Evolutionary conservation across 2,329 filamentous ascomycete genomes (phyloP), one percentile per base, ranked within the genome.

Genomic region (Ophiostoma triangulosporum): DNA sequence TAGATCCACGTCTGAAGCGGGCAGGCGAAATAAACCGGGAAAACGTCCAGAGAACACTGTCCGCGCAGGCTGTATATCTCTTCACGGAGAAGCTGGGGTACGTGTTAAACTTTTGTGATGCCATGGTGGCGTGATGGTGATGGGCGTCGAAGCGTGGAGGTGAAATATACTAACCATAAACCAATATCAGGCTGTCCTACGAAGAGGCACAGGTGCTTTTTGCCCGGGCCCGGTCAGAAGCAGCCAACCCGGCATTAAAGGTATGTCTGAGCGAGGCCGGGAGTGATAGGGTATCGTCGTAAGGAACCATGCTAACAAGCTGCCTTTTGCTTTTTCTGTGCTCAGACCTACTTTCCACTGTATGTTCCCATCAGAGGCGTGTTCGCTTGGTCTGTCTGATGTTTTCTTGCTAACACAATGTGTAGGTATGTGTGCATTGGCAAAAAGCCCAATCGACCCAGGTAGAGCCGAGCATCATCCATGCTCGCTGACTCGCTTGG

Each of bases 271-370:
- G 11, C 17, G 15, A 17, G 15, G 1, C 6, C n/a, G 9, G 5
- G 31, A 17, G 11, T 51, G 20, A 12, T 26, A 31, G 22, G 14
- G n/a, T 26, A 14, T 31, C 35, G 20, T 27, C 17, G 5, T 7
- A 3, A 7, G n/a, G 20, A 38, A 17, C 11, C 9, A 24, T 26
- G 17, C 15, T 31, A 24, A 35, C 22, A 36, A 14, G 1, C 12
- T n/a, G 11, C 12, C 17, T 7, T 6, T n/a, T 8, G 9, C 15
- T 46, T 27, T 29, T 12, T 20, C 36, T 14, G 20, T 24, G 17
- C 26, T 12, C 59, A 79, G 78, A 74, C 77, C 31, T 83, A 83
- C 62, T 82, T 83, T 56, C 76, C 77, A 43, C 62, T 82, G 73
- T 46, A 46, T 11, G 43, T 29, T 12, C 5, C n/a, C 15, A 6